Conservation (phyloP, 495 filamentous ascomycete genomes). For the Recurvomyces mirabilis region DNA sequence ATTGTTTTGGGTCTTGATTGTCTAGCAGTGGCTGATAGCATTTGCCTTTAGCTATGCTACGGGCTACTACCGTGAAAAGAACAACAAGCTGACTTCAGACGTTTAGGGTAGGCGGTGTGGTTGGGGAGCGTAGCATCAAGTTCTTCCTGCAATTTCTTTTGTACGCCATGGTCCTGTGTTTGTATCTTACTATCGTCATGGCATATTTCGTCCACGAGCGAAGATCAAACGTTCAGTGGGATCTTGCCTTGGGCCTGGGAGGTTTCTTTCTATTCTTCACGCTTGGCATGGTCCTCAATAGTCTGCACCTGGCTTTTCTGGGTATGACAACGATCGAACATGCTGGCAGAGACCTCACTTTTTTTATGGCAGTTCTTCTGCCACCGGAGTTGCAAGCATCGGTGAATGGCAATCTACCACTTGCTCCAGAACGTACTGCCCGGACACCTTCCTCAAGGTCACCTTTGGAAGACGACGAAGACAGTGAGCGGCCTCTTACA, state of each 20-base stretch:
- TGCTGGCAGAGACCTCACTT: slow-evolving; percentile 49
- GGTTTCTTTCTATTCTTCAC: slow-evolving; percentile 48
- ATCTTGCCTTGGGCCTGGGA: slow-evolving; percentile 38
- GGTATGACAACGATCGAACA: slow-evolving; percentile 81
- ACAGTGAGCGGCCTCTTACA: slow-evolving; percentile 11
- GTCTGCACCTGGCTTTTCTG: slow-evolving; percentile 51
- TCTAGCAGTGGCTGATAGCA: too few species aligned
- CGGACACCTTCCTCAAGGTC: not conserved
- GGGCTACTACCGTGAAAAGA: too few species aligned
- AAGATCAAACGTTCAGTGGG: slow-evolving; percentile 39
- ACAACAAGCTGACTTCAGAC: too few species aligned
- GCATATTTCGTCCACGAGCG: slow-evolving; percentile 38
- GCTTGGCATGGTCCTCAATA: slow-evolving; percentile 58
- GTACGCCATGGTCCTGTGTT: slow-evolving; percentile 59
- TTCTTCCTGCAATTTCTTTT: slow-evolving; percentile 79
- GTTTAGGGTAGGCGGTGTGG: slow-evolving; percentile 82
- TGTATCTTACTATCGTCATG: slow-evolving; percentile 48
- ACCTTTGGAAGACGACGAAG: not conserved
- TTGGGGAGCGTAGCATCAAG: slow-evolving; percentile 76
- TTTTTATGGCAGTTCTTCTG: slow-evolving; percentile 62
- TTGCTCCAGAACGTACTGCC: not conserved
- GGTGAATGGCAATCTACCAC: not conserved
- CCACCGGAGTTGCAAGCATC: slow-evolving; percentile 16
- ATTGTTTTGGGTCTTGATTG: too few species aligned
- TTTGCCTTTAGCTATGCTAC: too few species aligned